Evolutionary conservation across 1,284 basidiomycete species (phyloP).

Genomic region (Cystobasidium sp.): DNA sequence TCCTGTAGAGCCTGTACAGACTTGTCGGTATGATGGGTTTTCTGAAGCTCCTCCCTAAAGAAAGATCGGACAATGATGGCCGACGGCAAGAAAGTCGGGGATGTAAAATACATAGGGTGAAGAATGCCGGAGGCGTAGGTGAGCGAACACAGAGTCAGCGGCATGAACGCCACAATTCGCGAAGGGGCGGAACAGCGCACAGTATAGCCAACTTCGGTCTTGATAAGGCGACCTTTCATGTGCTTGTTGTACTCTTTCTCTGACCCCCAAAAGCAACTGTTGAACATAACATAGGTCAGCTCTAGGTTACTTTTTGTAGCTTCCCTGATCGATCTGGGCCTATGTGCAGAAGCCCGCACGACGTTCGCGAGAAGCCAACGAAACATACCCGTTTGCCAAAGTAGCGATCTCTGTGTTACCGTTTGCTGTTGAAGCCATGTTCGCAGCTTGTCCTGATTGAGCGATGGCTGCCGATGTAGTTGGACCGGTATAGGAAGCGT

Average conservation of each 20-base stretch:
- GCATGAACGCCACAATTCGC: not conserved
- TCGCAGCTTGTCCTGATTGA: conserved; percentile 22
- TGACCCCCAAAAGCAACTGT: conserved; percentile 8
- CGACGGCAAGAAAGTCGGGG: not conserved
- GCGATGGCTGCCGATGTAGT: conserved; percentile 49
- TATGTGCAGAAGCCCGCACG: not conserved
- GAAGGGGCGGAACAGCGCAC: conserved; percentile 19
- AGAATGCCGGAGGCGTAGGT: not conserved
- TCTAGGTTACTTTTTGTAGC: not conserved
- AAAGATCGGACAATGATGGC: conserved; percentile 65
- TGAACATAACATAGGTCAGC: not conserved
- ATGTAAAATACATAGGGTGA: not conserved
- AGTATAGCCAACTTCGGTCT: conserved; percentile 53
- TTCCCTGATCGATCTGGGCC: too few relatives aligned
- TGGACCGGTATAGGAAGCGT: conserved; percentile 47
- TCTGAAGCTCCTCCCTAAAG: conserved; percentile 59
- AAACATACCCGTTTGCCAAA: conserved; percentile 51
- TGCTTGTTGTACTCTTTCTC: conserved; percentile 51
- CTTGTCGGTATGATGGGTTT: conserved; percentile 67
- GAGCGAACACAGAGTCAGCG: not conserved
- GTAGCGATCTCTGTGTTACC: conserved; percentile 44
- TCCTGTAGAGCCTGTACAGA: conserved; percentile 79
- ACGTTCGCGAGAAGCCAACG: not conserved
- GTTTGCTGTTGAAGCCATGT: conserved; percentile 35
- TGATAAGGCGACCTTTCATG: conserved; percentile 46